Base-by-base conservation (phyloP, 495 filamentous ascomycete species). In the Talaromyces thailandensis region DNA sequence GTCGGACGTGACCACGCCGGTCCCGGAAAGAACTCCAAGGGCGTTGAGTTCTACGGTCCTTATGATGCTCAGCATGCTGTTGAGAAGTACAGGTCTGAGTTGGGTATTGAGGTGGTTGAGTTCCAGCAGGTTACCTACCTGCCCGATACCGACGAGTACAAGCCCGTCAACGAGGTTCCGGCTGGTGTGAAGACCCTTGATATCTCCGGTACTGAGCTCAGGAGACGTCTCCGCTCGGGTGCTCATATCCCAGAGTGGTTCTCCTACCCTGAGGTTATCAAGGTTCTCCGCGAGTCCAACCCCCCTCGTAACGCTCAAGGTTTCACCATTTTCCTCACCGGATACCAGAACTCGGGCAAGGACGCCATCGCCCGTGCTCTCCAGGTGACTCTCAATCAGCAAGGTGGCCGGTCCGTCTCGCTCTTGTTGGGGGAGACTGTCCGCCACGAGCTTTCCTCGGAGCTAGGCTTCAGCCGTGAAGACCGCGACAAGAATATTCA, bases 51-150 rank as follows among this genome's bases (percentile, higher is more conserved):
- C 81, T 98, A 98, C 74, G 95, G 95, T 45, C 92, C 94, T 4
- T 98, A 98, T 74, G 94, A 98, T 72, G 94, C 94, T n/a, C 94
- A 98, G 79, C 82, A 94, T 73, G 92, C 91, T 29, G 92, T 98
- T 57, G 92, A 96, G 84, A 95, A 96, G 77, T 98, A 98, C 85
- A 86, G 86, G 69, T 84, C 89, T 58, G 94, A 98, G 81, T 87
- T 98, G 59, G 94, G 94, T 65, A 98, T 98, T 70, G 93, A 97
- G 78, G 93, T 98, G 62, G 94, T 98, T 56, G 92, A 93, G 52
- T 98, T 98, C 88, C 95, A 97, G 81, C 91, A 93, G 86, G 95
- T 98, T 86, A 97, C 93, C 58, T 98, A 98, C 77, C 86, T 97
- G 52, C 94, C 94, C 61, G 94, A 98, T 74, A 88, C 83, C 76